Conservation (phyloP, 2,329 filamentous ascomycete species). For the Stagonosporopsis vannaccii region DNA sequence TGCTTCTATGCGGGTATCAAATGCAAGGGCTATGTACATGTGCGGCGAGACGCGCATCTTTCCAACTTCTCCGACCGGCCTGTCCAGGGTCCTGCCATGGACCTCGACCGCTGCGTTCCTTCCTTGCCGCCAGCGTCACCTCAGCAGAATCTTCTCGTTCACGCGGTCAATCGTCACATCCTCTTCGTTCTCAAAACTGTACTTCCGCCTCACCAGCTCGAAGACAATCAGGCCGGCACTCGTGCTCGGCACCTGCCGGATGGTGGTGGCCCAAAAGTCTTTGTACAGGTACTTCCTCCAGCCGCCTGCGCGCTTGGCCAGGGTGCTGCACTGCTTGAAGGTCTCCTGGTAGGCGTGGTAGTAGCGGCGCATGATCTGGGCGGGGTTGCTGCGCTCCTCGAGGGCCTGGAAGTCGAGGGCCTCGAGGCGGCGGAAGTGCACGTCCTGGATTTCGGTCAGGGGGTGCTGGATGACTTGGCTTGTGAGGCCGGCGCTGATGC, state of each 20-base stretch:
- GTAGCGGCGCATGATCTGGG: conserved; percentile 64
- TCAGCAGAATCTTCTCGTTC: conserved; percentile 60
- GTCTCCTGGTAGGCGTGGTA: conserved; percentile 76
- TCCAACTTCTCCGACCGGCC: no score
- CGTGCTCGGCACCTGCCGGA: conserved; percentile 78
- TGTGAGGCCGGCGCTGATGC: conserved; percentile 70
- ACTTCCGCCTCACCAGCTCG: conserved; percentile 76
- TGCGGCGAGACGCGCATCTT: no score
- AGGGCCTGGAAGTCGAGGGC: conserved; percentile 69
- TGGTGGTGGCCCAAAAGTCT: conserved; percentile 75
- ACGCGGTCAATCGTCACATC: conserved; percentile 61
- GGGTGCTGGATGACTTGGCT: conserved; percentile 77
- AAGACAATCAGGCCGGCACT: conserved; percentile 81
- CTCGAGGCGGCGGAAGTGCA: conserved; percentile 77
- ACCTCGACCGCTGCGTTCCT: no score
- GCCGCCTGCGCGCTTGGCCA: conserved; percentile 66
- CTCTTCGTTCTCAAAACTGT: conserved; percentile 67
- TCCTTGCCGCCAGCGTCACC: no score
- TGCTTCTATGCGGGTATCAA: conserved; percentile 4
- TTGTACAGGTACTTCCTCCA: conserved; percentile 71
- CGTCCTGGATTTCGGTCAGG: conserved; percentile 72
- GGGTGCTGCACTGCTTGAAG: conserved; percentile 64
- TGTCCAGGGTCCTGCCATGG: no score
- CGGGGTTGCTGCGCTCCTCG: conserved; percentile 36
- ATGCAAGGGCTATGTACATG: neutral